These are phyloP conservation scores for Chytriomyces sp. DNA, from an alignment of 192 early-diverging fungal species.

Conservation along the genomic window DNA sequence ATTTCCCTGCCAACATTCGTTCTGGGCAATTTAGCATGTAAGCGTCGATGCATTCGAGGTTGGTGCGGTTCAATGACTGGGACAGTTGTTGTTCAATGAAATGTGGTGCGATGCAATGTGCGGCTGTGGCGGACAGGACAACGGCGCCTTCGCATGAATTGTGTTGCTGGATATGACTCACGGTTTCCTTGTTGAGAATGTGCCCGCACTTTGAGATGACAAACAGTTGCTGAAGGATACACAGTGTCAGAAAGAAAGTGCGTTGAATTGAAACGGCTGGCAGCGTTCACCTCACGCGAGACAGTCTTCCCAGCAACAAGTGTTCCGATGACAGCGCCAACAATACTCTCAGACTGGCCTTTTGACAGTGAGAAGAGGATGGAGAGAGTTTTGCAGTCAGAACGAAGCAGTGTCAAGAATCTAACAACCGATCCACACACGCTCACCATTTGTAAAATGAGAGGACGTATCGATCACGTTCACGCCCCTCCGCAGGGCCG, in stretches of 20 bases:
- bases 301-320: constrained; percentile 41
- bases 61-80: constrained; percentile 57
- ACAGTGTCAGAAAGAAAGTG: background rate
- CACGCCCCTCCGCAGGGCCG: constrained; percentile 65
- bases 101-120: constrained; percentile 67
- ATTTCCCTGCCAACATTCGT: constrained; percentile 64
- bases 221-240: constrained; percentile 24
- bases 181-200: constrained; percentile 25
- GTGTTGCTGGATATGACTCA: background rate
- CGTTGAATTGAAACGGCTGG: constrained; percentile 11
- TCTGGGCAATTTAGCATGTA: constrained; percentile 83
- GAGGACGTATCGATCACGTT: constrained; percentile 77
- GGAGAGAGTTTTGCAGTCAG: background rate
- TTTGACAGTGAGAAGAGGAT: background rate
- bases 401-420: background rate
- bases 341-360: constrained; percentile 64
- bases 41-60: constrained; percentile 64
- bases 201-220: constrained; percentile 54
- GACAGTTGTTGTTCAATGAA: constrained; percentile 65
- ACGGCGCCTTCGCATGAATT: constrained; percentile 2
- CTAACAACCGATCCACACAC: background rate
- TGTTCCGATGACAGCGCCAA: constrained; percentile 56
- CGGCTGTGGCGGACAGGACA: constrained; percentile 23
- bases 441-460: constrained; percentile 71
- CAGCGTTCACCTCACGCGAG: constrained; percentile 49